A percentile compares a stretch with the other conserved stretches of the same genome.
These are phyloP conservation scores for Pyropia yezoensis DNA, from an alignment of 23 red algal species.

Conservation along the genomic window DNA sequence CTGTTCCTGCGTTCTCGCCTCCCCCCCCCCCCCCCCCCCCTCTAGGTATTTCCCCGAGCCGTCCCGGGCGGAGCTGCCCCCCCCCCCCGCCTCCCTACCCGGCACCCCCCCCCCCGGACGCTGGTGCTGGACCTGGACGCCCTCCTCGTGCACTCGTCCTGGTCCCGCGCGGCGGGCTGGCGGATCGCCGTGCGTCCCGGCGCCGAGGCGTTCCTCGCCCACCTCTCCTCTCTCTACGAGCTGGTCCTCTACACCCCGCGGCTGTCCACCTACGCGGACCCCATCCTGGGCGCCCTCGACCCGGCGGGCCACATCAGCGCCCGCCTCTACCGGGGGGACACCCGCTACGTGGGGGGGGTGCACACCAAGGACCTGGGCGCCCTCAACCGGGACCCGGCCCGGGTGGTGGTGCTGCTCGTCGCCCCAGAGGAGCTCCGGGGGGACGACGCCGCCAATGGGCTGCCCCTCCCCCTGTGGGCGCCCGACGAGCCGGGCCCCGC, in stretches of 20 bases:
- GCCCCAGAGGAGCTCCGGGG: conserved; percentile 16
- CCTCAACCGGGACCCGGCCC: conserved; percentile 71
- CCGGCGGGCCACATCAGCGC: conserved; percentile 70
- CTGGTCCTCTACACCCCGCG: conserved; percentile 73
- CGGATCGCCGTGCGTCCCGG: conserved; percentile 84
- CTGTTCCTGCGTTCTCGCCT: too few relatives aligned
- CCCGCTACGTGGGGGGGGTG: conserved; percentile 63
- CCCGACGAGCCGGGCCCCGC: conserved; percentile 34
- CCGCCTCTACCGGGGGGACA: conserved; percentile 77
- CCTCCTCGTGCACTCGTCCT: conserved; percentile 80
- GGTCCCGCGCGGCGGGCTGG: conserved; percentile 70
- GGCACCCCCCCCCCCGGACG: conserved; percentile 49
- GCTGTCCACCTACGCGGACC: conserved; percentile 73
- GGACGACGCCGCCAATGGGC: conserved; percentile 50
- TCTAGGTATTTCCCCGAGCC: conserved; percentile 68
- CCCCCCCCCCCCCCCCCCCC: neutral
- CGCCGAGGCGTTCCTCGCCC: conserved; percentile 92
- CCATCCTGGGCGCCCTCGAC: conserved; percentile 84
- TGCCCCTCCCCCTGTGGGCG: conserved; percentile 51
- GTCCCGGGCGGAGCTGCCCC: conserved; percentile 69
- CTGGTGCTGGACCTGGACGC: conserved; percentile 88
- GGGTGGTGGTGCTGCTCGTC: conserved; percentile 53
- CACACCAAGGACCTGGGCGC: conserved; percentile 74
- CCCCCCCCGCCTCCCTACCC: conserved; percentile 11
- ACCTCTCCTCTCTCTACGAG: conserved; percentile 89